Percentiles rank a stretch among this genome's conserved stretches.
Conservation (phyloP, 2,329 filamentous ascomycete species). For the Penicillium sclerotiorum region DNA sequence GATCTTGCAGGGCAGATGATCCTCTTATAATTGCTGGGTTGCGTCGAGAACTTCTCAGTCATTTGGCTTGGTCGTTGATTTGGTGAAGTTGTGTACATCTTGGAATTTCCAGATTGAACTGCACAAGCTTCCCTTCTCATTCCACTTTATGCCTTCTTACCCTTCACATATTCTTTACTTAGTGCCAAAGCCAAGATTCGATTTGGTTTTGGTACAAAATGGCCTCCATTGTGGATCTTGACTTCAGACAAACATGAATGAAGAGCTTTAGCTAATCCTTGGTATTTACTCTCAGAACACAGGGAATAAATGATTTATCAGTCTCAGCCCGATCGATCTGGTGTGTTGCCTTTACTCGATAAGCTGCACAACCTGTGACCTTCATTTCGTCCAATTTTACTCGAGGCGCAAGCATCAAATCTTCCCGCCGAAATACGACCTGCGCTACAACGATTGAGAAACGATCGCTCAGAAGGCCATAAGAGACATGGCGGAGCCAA, state of each 20-base stretch:
- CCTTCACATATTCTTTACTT: too few species aligned
- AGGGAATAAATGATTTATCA: conserved; percentile 31
- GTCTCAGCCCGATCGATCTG: conserved; percentile 23
- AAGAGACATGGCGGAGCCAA: conserved; percentile 25
- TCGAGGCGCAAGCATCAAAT: too few species aligned
- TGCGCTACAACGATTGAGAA: neutral
- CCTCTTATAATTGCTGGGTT: neutral
- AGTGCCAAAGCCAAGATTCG: too few species aligned
- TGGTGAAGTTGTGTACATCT: too few species aligned
- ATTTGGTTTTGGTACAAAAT: too few species aligned
- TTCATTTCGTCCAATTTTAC: conserved; percentile 12
- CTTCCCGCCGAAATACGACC: neutral
- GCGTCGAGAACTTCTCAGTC: too few species aligned
- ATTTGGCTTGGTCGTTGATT: too few species aligned
- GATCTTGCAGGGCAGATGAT: neutral
- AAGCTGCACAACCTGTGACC: conserved; percentile 27
- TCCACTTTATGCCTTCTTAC: too few species aligned
- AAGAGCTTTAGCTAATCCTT: conserved; percentile 17
- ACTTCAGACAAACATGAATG: neutral
- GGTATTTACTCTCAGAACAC: conserved; percentile 11
- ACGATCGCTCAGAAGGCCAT: conserved; percentile 8
- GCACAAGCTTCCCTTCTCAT: too few species aligned
- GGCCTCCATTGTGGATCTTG: neutral
- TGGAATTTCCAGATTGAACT: too few species aligned
- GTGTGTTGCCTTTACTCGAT: conserved; percentile 26